Evolutionary conservation across 164 flowering plant species (phyloP).

Genomic region (Piper longum): DNA sequence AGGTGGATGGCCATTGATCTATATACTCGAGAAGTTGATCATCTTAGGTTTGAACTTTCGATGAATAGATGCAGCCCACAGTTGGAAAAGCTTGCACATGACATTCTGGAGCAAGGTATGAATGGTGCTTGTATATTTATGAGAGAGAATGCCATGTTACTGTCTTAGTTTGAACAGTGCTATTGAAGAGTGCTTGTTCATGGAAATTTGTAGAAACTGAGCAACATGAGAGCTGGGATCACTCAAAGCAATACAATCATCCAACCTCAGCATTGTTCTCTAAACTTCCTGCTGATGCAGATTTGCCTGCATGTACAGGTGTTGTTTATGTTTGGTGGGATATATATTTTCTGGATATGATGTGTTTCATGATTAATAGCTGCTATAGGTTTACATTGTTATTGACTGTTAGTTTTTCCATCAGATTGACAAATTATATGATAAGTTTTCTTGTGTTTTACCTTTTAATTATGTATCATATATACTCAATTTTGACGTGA

Average conservation of each 20-base stretch:
- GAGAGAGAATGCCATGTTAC: neutral
- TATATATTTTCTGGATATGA: neutral
- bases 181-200: neutral
- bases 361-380: neutral
- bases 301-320: slow-evolving; percentile 82
- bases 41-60: slow-evolving; percentile 88
- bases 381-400: neutral
- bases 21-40: slow-evolving; percentile 71
- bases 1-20: slow-evolving; percentile 97
- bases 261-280: slow-evolving; percentile 43
- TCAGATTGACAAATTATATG: too few species aligned
- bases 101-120: slow-evolving; percentile 64
- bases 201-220: slow-evolving; percentile 28
- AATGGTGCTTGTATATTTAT: slow-evolving; percentile 1
- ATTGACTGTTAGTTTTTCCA: too few species aligned
- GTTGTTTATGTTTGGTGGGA: neutral
- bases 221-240: slow-evolving; percentile 41
- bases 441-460: too few species aligned
- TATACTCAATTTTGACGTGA: too few species aligned
- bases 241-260: slow-evolving; percentile 28
- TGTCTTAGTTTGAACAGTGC: neutral
- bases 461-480: too few species aligned
- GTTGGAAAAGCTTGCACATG: slow-evolving; percentile 48
- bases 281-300: slow-evolving; percentile 80
- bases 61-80: slow-evolving; percentile 57